Conservation (phyloP, 2,329 filamentous ascomycete genomes). For the Aureobasidium sp. region DNA sequence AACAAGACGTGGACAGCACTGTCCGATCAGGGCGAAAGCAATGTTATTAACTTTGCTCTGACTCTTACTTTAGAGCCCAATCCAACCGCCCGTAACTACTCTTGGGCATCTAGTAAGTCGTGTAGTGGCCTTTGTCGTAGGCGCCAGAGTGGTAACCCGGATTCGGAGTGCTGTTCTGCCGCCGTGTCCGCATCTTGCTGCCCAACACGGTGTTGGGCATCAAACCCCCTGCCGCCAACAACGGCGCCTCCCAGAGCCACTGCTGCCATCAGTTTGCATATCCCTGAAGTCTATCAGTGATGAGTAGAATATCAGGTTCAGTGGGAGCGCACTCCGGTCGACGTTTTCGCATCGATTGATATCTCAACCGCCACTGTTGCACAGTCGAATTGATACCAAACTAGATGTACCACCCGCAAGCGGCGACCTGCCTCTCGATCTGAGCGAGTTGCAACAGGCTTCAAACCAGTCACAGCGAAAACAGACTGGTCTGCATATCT, state of each 20-base stretch:
- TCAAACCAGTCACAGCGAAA: background rate
- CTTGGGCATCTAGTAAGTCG: background rate
- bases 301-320: background rate
- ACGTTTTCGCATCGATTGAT: background rate
- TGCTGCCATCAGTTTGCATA: background rate
- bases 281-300: background rate
- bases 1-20: background rate
- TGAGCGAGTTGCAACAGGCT: background rate
- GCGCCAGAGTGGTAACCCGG: background rate
- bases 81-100: background rate
- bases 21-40: background rate
- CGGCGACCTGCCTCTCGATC: constrained; percentile 1
- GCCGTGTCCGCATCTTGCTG: background rate
- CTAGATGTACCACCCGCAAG: background rate
- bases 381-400: background rate
- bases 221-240: background rate
- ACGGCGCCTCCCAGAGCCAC: background rate
- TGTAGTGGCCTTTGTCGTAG: background rate
- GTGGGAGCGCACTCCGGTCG: background rate
- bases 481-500: background rate
- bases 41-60: background rate
- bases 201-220: background rate
- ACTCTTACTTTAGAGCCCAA: background rate
- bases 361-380: background rate
- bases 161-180: background rate